Evolutionary conservation across 345 rosid genomes (phyloP).

Genomic region (Erysimum cheiranthoides): DNA sequence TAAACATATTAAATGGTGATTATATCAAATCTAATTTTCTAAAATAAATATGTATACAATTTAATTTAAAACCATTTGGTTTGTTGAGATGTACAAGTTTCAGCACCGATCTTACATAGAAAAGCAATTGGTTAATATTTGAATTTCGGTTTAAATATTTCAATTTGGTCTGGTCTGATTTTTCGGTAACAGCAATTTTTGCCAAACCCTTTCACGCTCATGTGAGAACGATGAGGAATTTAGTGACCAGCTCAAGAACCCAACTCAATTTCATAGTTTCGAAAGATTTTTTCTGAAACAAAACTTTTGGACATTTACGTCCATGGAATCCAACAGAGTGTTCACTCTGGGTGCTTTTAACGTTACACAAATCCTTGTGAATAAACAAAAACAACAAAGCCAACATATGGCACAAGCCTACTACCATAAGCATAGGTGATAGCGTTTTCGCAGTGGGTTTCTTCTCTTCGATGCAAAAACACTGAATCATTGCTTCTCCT

Average conservation of each 20-base stretch:
- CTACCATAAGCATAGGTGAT: not conserved
- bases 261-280: not conserved
- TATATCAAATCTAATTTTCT: too few relatives aligned
- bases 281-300: slow-evolving; percentile 25
- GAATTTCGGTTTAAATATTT: too few relatives aligned
- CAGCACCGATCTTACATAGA: too few relatives aligned
- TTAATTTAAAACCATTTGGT: too few relatives aligned
- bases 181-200: too few relatives aligned
- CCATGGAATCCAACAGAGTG: slow-evolving; percentile 32
- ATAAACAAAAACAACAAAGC: slow-evolving; percentile 26
- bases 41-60: too few relatives aligned
- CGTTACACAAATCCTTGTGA: slow-evolving; percentile 10
- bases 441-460: not conserved
- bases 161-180: too few relatives aligned
- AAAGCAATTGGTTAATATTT: too few relatives aligned
- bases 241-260: slow-evolving; percentile 2
- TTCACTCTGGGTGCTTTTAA: slow-evolving; percentile 2
- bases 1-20: too few relatives aligned
- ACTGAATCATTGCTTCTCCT: slow-evolving; percentile 35
- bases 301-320: slow-evolving; percentile 36
- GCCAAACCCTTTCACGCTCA: not conserved
- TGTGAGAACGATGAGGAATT: not conserved
- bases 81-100: too few relatives aligned
- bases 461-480: slow-evolving; percentile 17
- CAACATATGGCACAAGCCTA: slow-evolving; percentile 27